Evolutionary conservation across 768 basidiomycete genomes (phyloP).

Genomic region (Rhizopogon salebrosus): DNA sequence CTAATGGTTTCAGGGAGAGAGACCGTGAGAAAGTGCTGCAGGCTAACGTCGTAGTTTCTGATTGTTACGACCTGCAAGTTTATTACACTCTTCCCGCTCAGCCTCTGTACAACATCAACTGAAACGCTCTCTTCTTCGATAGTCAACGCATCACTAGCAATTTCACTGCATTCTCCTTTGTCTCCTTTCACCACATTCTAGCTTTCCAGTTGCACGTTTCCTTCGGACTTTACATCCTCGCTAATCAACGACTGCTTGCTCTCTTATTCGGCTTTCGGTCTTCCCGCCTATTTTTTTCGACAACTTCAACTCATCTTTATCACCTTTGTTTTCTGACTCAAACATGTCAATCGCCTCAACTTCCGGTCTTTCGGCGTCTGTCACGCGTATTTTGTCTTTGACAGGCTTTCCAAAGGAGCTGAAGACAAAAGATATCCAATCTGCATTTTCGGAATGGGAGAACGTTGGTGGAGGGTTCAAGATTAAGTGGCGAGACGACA

Average conservation of each 20-base stretch:
- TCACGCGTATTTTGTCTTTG: conserved; percentile 90
- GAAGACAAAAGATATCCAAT: conserved; percentile 95
- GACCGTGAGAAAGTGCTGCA: not conserved
- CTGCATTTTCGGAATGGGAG: conserved; percentile 88
- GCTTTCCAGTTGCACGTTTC: conserved; percentile 22
- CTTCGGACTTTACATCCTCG: conserved; percentile 18
- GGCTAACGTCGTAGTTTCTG: too few relatives aligned
- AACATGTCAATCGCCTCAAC: conserved; percentile 62
- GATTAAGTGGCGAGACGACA: conserved; percentile 99
- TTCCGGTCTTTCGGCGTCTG: conserved; percentile 85
- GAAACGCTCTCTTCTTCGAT: conserved; percentile 22
- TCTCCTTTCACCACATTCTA: not conserved
- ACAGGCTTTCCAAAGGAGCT: conserved; percentile 93
- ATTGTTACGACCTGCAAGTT: too few relatives aligned
- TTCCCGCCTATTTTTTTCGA: conserved; percentile 4
- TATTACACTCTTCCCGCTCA: conserved; percentile 25
- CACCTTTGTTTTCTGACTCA: conserved; percentile 5
- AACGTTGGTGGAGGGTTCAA: conserved; percentile 86
- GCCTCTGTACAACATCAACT: conserved; percentile 24
- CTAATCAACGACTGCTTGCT: conserved; percentile 6
- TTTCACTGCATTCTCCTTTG: conserved; percentile 6
- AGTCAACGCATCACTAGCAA: conserved; percentile 5
- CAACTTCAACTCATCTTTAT: not conserved
- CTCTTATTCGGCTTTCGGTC: conserved; percentile 13
- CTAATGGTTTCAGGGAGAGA: not conserved